Evolutionary conservation across 108 stramenopile species (phyloP).

Genomic region (Fragilariopsis cylindrus): DNA sequence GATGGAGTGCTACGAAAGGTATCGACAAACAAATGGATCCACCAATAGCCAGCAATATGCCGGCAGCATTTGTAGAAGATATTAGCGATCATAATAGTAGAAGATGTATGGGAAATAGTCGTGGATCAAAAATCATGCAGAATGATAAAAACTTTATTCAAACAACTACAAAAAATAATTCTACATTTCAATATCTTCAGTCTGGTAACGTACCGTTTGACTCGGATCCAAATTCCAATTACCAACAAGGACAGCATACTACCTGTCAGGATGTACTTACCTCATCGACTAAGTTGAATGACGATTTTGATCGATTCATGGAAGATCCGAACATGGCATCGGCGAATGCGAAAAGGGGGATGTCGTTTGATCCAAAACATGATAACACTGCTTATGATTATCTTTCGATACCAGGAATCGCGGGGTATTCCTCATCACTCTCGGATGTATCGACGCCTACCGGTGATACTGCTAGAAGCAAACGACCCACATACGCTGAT

Average conservation of each 20-base stretch:
- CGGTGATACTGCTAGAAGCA: neutral
- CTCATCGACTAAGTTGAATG: neutral
- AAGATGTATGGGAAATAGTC: neutral
- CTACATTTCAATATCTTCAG: no score
- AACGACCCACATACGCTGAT: constrained; percentile 11
- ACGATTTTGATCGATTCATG: constrained; percentile 12
- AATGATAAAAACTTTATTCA: neutral
- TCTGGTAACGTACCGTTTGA: no score
- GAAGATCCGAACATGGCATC: constrained; percentile 12
- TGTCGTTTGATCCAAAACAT: neutral
- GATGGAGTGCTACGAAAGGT: constrained; percentile 16
- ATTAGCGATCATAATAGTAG: neutral
- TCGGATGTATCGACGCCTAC: constrained; percentile 5
- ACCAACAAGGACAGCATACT: no score
- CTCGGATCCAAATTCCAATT: no score
- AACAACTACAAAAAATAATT: no score
- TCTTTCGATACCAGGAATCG: neutral
- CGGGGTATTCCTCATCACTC: neutral
- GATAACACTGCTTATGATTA: constrained; percentile 2
- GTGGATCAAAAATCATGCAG: neutral
- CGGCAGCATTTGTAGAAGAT: neutral
- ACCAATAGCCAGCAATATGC: neutral
- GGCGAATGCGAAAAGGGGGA: neutral
- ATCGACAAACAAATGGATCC: no score
- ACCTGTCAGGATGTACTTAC: no score